Evolutionary conservation across 2,329 filamentous ascomycete genomes (phyloP).

Genomic region (Botrytis deweyae): DNA sequence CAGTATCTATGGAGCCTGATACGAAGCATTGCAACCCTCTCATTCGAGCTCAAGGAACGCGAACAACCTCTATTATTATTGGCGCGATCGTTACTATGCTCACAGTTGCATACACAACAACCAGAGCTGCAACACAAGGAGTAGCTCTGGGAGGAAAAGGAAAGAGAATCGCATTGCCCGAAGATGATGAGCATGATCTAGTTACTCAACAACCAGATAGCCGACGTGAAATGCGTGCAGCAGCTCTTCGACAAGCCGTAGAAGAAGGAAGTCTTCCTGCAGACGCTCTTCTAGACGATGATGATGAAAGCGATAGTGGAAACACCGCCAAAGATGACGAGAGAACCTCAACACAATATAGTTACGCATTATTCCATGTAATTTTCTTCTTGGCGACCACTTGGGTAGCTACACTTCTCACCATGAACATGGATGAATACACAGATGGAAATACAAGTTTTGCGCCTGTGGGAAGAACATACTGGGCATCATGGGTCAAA

Average conservation of each 20-base stretch:
- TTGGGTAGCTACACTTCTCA: constrained; percentile 91
- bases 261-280: constrained; percentile 91
- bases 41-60: constrained; percentile 78
- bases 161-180: constrained; percentile 59
- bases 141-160: constrained; percentile 67
- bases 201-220: constrained; percentile 78
- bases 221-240: constrained; percentile 88
- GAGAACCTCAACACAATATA: constrained; percentile 87
- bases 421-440: constrained; percentile 69
- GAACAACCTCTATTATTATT: constrained; percentile 86
- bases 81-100: constrained; percentile 95
- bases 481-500: constrained; percentile 99
- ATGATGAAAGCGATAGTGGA: constrained; percentile 59
- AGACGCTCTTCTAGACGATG: constrained; percentile 75
- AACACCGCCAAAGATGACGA: constrained; percentile 80
- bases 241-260: constrained; percentile 86
- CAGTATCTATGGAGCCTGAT: constrained; percentile 97
- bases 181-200: constrained; percentile 81
- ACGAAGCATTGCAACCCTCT: constrained; percentile 93
- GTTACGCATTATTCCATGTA: constrained; percentile 91
- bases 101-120: constrained; percentile 96
- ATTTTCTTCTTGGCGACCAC: constrained; percentile 96
- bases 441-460: constrained; percentile 73
- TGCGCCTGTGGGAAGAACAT: constrained; percentile 88
- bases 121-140: constrained; percentile 88